phyloP scores from a whole-genome alignment of 208 protist species.

The Acanthamoeba healyi region DNA sequence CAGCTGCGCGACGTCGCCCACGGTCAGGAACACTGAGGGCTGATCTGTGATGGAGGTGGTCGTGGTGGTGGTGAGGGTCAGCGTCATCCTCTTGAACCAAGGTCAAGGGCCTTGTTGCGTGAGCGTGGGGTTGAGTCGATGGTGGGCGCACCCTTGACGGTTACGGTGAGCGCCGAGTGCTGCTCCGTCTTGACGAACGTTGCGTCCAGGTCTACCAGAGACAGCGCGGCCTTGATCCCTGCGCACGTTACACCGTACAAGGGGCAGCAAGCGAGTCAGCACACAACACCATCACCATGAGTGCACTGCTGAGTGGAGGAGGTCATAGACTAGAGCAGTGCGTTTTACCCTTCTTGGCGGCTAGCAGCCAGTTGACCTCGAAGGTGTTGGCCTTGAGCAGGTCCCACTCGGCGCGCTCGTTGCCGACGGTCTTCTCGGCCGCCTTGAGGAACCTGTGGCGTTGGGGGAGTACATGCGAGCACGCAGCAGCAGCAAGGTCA shows the following conservation, averaged over 20 bases:
- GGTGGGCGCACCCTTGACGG: constrained; percentile 2
- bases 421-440: neutral
- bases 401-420: constrained; percentile 36
- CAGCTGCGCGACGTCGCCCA: constrained; percentile 24
- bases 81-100: too few relatives aligned
- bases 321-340: neutral
- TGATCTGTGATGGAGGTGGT: neutral
- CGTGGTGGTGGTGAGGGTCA: neutral
- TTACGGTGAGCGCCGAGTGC: neutral
- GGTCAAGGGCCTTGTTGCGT: too few relatives aligned
- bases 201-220: neutral
- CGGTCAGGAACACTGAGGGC: neutral
- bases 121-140: too few relatives aligned
- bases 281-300: neutral
- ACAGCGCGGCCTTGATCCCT: constrained; percentile 30
- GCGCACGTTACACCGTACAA: too few relatives aligned
- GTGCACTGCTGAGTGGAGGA: neutral
- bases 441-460: neutral
- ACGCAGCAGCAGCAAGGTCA: neutral
- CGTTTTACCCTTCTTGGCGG: constrained; percentile 4
- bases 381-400: constrained; percentile 56
- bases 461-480: too few relatives aligned
- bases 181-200: neutral
- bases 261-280: neutral
- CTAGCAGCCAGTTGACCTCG: constrained; percentile 52